Evolutionary conservation across 805 yeast genomes (phyloP).

Genomic region (Suhomyces prunicola): DNA sequence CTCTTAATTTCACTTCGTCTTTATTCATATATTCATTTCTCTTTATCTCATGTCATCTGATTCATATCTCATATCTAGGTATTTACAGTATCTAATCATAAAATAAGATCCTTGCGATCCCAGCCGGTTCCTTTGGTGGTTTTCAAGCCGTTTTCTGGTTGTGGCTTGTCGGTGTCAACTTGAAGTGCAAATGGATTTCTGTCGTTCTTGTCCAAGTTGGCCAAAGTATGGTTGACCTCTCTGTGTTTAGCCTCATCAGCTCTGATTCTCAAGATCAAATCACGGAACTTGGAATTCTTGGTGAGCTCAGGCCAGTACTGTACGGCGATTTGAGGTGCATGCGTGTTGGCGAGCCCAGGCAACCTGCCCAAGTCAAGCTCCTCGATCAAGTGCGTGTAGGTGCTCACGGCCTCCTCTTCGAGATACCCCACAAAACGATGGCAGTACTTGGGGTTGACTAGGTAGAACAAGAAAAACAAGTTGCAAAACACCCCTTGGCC

Average conservation of each 20-base stretch:
- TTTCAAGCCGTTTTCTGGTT: constrained; percentile 37
- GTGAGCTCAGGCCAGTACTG: constrained; percentile 59
- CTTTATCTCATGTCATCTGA: too few relatives aligned
- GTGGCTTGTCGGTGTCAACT: constrained; percentile 36
- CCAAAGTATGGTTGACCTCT: constrained; percentile 76
- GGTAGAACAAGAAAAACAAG: constrained; percentile 57
- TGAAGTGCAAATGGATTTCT: constrained; percentile 65
- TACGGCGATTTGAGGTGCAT: constrained; percentile 58
- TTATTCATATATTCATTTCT: too few relatives aligned
- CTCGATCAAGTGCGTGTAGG: constrained; percentile 58
- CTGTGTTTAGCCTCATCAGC: constrained; percentile 81
- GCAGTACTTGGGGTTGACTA: constrained; percentile 59
- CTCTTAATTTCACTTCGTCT: too few relatives aligned
- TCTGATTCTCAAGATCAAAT: constrained; percentile 57
- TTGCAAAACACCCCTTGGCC: constrained; percentile 75
- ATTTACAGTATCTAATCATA: neutral
- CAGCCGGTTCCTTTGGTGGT: constrained; percentile 35
- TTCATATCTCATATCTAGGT: neutral
- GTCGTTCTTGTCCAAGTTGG: constrained; percentile 53
- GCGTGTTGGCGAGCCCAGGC: constrained; percentile 43
- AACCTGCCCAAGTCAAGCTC: constrained; percentile 51
- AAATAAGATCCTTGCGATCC: constrained; percentile 32
- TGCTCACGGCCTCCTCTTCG: constrained; percentile 73
- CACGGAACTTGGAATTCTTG: constrained; percentile 52
- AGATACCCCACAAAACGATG: constrained; percentile 76